Base-by-base conservation (phyloP, 1,139 yeast species). In the Debaryomyces psychrophilus region DNA sequence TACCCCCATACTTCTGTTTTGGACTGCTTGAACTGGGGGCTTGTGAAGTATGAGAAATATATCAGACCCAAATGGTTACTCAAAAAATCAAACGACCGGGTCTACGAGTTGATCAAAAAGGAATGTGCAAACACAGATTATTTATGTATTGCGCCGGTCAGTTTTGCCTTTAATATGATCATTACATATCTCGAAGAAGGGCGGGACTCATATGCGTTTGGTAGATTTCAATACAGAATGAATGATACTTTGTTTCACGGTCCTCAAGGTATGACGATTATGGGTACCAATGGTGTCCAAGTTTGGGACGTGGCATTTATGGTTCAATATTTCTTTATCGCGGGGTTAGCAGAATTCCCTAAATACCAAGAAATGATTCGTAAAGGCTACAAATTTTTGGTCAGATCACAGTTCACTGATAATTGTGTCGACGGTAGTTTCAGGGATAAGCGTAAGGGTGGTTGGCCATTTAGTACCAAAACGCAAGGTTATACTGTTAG, bases 271-370 rank as follows among this genome's bases (percentile, higher is more conserved):
- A 78, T 93, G 84, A 82, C 93, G 4, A 87, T 89, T 47, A 89
- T 88, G 88, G 99, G 99, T 8, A 95, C 99, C 0, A 95, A 95
- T 65, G 99, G 99, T 25, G 90, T 90, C 0, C 99, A 95, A 65
- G 92, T 87, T 1, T 95, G 99, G 99, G 99, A 95, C 65, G 85
- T 85, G 17, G 92, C 97, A 0, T 93, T 95, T 67, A 86, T 88
- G 56, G 73, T 93, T 26, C 99, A 95, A 60, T 90, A 90, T 59
- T 79, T 83, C 52, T 84, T 89, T 49, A 73, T 81, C 60, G 88
- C 96, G 0, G 97, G 96, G 0, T 66, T 93, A 27, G 93, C 88
- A 2, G 86, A 84, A 33, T 60, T 76, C 35, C 85, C 88, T 0
- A 82, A 84, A 60, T 90, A 81, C 62, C 81, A 79, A 45, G 81